phyloP scores from a whole-genome alignment of 768 basidiomycete genomes.

The Pleurotus tuber-regium region DNA sequence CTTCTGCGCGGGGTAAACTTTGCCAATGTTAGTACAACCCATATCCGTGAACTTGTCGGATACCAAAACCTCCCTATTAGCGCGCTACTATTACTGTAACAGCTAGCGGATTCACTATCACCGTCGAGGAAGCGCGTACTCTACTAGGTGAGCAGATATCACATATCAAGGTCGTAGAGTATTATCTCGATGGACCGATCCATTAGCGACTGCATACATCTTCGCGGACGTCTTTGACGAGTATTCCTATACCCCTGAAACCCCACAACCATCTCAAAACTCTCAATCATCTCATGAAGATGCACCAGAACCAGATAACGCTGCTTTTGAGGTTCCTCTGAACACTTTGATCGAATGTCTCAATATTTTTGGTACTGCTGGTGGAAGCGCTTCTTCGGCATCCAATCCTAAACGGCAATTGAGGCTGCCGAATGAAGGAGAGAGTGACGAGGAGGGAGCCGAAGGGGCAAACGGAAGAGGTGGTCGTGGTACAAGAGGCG shows the following conservation, averaged over 20 bases:
- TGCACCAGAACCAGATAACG: constrained; percentile 28
- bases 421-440: constrained; percentile 42
- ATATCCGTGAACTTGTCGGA: not conserved
- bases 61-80: constrained; percentile 32
- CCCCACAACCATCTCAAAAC: constrained; percentile 17
- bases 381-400: constrained; percentile 32
- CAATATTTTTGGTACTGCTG: constrained; percentile 89
- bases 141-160: constrained; percentile 58
- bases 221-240: constrained; percentile 77
- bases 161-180: not conserved
- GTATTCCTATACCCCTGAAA: constrained; percentile 60
- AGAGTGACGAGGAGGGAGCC: constrained; percentile 39
- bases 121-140: constrained; percentile 83
- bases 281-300: constrained; percentile 27
- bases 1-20: constrained; percentile 84
- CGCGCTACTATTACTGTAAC: constrained; percentile 75
- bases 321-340: constrained; percentile 80
- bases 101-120: constrained; percentile 66
- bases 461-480: constrained; percentile 35
- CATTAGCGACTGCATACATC: constrained; percentile 81
- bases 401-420: constrained; percentile 47
- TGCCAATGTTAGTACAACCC: constrained; percentile 54
- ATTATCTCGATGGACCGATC: not conserved
- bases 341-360: constrained; percentile 85
- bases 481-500: constrained; percentile 28